phyloP scores from a whole-genome alignment of 2,329 filamentous ascomycete species.

The Peltaster fructicola region DNA sequence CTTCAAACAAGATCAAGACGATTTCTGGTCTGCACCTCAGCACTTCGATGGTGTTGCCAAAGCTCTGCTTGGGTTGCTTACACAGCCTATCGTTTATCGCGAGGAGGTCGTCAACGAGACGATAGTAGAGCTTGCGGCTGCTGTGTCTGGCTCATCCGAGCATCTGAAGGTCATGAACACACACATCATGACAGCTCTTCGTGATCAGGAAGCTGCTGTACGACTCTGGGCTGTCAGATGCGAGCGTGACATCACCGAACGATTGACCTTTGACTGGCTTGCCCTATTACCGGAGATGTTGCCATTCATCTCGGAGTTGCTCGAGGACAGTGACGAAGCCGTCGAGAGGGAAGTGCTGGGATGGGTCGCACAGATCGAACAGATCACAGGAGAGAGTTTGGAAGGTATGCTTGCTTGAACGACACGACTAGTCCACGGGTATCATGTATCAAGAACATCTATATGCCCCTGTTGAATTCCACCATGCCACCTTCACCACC shows the following conservation, averaged over 20 bases:
- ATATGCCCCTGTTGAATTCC: slow-evolving; percentile 95
- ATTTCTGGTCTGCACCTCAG: slow-evolving; percentile 85
- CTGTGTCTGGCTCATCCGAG: slow-evolving; percentile 64
- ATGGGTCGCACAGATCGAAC: slow-evolving; percentile 85
- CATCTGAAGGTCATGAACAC: slow-evolving; percentile 83
- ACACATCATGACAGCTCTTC: slow-evolving; percentile 58
- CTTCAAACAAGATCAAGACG: slow-evolving; percentile 78
- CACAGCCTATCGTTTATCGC: slow-evolving; percentile 39
- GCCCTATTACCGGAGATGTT: slow-evolving; percentile 85
- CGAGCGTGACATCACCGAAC: slow-evolving; percentile 51
- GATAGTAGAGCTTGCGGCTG: slow-evolving; percentile 55
- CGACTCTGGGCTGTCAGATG: slow-evolving; percentile 68
- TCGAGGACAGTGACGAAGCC: slow-evolving; percentile 89
- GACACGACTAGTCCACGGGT: too few species aligned
- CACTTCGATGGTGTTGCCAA: slow-evolving; percentile 61
- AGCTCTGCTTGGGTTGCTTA: slow-evolving; percentile 48
- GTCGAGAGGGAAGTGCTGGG: slow-evolving; percentile 78
- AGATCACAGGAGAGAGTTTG: slow-evolving; percentile 72
- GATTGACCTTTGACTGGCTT: slow-evolving; percentile 85
- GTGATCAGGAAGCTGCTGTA: slow-evolving; percentile 51
- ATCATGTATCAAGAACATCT: too few species aligned
- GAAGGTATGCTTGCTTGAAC: slow-evolving; percentile 56
- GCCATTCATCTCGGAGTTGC: slow-evolving; percentile 83
- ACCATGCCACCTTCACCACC: slow-evolving; percentile 68
- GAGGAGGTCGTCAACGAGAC: too few species aligned